phyloP scores from a whole-genome alignment of 257 asterid species.

The Nicotiana otophora region DNA sequence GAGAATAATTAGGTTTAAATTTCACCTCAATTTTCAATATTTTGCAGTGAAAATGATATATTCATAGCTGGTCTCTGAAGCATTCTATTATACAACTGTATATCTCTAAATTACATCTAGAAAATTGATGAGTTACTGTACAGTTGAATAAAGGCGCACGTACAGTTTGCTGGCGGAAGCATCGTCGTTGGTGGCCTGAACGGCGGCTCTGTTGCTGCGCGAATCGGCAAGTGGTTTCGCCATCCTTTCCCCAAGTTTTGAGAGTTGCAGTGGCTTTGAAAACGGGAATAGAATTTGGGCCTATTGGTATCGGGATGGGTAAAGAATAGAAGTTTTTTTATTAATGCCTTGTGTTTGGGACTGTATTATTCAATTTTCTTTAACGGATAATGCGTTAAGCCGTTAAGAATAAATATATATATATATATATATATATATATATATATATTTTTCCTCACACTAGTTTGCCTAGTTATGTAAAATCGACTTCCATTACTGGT shows the following conservation, averaged over 20 bases:
- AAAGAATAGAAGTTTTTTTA: too few relatives aligned
- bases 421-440: too few relatives aligned
- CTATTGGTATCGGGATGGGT: too few relatives aligned
- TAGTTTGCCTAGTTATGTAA: too few relatives aligned
- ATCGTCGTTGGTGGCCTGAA: conserved; percentile 96
- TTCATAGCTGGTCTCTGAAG: not conserved
- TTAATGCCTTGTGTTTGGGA: too few relatives aligned
- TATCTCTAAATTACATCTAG: not conserved
- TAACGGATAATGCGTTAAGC: too few relatives aligned
- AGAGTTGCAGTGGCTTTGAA: not conserved
- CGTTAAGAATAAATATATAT: too few relatives aligned
- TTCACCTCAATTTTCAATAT: not conserved
- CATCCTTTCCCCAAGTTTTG: conserved; percentile 19
- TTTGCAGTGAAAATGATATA: not conserved
- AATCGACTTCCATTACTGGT: too few relatives aligned
- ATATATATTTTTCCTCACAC: too few relatives aligned
- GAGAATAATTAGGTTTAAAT: not conserved
- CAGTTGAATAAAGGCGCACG: not conserved
- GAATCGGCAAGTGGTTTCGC: conserved; percentile 50
- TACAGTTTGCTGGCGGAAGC: conserved; percentile 98
- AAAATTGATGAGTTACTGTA: not conserved
- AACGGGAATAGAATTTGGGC: not conserved
- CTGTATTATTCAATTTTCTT: too few relatives aligned
- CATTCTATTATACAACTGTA: not conserved
- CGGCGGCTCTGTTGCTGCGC: conserved; percentile 81